phyloP scores from a whole-genome alignment of 371 early-diverging fungal species.

The Rhizopus arrhizus region DNA sequence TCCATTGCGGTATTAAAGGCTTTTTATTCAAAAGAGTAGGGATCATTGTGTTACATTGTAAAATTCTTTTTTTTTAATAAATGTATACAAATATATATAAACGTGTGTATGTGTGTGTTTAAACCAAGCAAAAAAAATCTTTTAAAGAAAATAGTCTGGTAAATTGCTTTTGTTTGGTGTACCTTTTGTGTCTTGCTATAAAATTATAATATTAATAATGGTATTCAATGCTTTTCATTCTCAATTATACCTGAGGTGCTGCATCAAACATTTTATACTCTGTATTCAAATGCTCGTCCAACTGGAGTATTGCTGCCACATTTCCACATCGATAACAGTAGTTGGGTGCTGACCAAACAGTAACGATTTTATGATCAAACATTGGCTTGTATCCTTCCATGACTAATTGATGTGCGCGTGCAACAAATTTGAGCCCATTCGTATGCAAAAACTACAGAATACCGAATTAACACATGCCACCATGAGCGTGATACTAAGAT shows the following conservation, averaged over 20 bases:
- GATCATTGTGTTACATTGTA: too few species aligned
- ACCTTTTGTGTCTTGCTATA: constrained; percentile 75
- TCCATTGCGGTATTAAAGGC: too few species aligned
- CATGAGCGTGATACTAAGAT: neutral
- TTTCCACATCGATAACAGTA: constrained; percentile 99
- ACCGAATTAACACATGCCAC: neutral
- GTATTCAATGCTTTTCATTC: neutral
- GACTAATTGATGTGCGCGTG: constrained; percentile 98
- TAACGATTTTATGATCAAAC: constrained; percentile 96
- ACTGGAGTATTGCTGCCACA: constrained; percentile 96
- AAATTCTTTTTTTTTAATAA: neutral
- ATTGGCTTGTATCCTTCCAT: constrained; percentile 98
- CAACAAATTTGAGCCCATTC: constrained; percentile 93
- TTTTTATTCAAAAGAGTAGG: too few species aligned
- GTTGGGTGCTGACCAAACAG: constrained; percentile 99
- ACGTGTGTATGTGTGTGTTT: constrained; percentile 7
- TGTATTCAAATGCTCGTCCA: constrained; percentile 88
- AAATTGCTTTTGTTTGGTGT: constrained; percentile 77
- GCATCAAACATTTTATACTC: constrained; percentile 88
- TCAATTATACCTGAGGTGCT: constrained; percentile 65
- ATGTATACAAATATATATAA: neutral
- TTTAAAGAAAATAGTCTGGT: constrained; percentile 91
- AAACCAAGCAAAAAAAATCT: neutral
- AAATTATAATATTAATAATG: neutral
- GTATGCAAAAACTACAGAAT: constrained; percentile 73